Conservation (phyloP, 2,329 filamentous ascomycete genomes). For the Colletotrichum musicola region DNA sequence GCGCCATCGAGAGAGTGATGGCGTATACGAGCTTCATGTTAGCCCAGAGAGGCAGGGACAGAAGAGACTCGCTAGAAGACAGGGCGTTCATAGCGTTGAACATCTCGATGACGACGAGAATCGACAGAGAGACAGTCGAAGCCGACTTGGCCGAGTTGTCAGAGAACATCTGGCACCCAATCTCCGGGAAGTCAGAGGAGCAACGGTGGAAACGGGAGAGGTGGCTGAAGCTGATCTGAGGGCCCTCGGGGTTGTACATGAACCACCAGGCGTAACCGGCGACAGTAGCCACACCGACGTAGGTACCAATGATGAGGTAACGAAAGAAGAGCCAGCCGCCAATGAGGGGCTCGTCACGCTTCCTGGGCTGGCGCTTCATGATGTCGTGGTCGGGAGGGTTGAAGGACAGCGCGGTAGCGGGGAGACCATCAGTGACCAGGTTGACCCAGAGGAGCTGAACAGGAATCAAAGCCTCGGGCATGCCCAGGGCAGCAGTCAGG, state of each 20-base stretch:
- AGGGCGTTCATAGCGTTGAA: slow-evolving; percentile 99
- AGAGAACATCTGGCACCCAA: slow-evolving; percentile 92
- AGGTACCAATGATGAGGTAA: slow-evolving; percentile 95
- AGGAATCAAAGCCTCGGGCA: slow-evolving; percentile 97
- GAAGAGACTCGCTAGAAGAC: slow-evolving; percentile 91
- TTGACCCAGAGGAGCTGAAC: slow-evolving; percentile 99
- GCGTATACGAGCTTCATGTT: slow-evolving; percentile 99
- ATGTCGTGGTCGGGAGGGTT: slow-evolving; percentile 99
- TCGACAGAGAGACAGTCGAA: slow-evolving; percentile 91
- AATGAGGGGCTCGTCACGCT: slow-evolving; percentile 92
- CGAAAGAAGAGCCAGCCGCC: slow-evolving; percentile 97
- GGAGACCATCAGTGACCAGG: slow-evolving; percentile 95
- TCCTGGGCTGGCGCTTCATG: slow-evolving; percentile 92
- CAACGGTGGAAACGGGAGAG: slow-evolving; percentile 95
- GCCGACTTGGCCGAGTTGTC: slow-evolving; percentile 89
- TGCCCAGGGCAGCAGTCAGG: slow-evolving; percentile 93
- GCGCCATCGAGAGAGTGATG: slow-evolving; percentile 89
- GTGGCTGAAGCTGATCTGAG: slow-evolving; percentile 91
- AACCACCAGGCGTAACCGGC: slow-evolving; percentile 99
- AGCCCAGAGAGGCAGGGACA: slow-evolving; percentile 95
- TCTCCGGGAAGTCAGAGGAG: slow-evolving; percentile 84
- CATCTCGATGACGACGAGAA: slow-evolving; percentile 98
- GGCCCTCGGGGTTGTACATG: slow-evolving; percentile 92
- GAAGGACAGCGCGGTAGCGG: slow-evolving; percentile 95
- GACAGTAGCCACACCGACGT: slow-evolving; percentile 94